Conservation (phyloP, 1,284 basidiomycete species). For the Neonothopanus nambi region DNA sequence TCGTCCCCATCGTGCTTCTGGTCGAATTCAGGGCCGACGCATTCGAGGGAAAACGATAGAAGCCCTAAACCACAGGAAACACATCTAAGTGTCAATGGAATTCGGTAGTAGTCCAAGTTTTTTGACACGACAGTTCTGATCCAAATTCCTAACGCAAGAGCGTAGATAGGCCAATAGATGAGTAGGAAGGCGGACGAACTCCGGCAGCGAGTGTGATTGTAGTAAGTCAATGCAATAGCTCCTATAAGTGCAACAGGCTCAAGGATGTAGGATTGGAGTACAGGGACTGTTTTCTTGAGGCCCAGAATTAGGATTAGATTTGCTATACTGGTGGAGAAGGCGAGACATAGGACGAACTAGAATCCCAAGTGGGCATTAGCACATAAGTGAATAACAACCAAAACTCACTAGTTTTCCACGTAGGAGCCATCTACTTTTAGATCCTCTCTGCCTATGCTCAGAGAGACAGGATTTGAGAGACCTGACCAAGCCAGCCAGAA, state of each 20-base stretch:
- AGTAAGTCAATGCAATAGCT: slow-evolving; percentile 50
- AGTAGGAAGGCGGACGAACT: slow-evolving; percentile 78
- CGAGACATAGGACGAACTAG: slow-evolving; percentile 47
- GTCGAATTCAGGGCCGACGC: slow-evolving; percentile 65
- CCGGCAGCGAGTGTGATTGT: slow-evolving; percentile 79
- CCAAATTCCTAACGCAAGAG: slow-evolving; percentile 55
- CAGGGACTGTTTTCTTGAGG: slow-evolving; percentile 42
- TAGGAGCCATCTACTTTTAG: slow-evolving; percentile 51
- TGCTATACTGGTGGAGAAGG: slow-evolving; percentile 40
- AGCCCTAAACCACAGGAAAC: slow-evolving; percentile 50
- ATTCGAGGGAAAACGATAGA: slow-evolving; percentile 69
- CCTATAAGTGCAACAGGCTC: slow-evolving; percentile 53
- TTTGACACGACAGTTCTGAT: slow-evolving; percentile 55
- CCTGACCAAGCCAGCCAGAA: slow-evolving; percentile 43
- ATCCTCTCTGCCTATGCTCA: slow-evolving; percentile 29
- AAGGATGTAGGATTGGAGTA: slow-evolving; percentile 59
- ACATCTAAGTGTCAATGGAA: slow-evolving; percentile 50
- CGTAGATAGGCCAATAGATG: slow-evolving; percentile 82
- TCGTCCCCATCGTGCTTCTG: slow-evolving; percentile 42
- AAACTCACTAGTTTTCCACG: slow-evolving; percentile 61
- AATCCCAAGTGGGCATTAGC: not conserved
- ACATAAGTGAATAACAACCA: slow-evolving; percentile 12
- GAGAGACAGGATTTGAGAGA: slow-evolving; percentile 30
- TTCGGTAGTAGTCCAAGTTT: slow-evolving; percentile 27
- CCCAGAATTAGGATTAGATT: slow-evolving; percentile 39